Evolutionary conservation across 2,329 filamentous ascomycete species (phyloP), one percentile per base, ranked within the genome.

Genomic region (Exophiala bonariae): DNA sequence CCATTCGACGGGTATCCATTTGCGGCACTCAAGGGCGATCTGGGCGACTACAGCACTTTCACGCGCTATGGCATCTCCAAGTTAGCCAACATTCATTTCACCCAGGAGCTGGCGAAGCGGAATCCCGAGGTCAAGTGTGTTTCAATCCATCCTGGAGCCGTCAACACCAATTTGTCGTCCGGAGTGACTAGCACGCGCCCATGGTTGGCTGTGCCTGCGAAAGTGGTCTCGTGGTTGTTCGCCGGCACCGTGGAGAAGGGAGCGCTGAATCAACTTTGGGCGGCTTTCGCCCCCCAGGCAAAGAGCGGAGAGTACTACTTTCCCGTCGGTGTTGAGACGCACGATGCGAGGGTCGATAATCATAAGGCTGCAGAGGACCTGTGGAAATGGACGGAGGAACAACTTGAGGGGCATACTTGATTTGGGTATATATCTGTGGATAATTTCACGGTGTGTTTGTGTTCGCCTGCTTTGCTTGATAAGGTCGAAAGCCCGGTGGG

Each of bases 181-280:
- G 83, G 85, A 16, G 82, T 86, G 60, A 71, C 82, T 34, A 17
- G 4, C 16, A 7, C n/a, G 6, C 32, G n/a, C n/a, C 73, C 72
- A 49, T 26, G 23, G 23, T 26, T 26, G 9, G 19, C 10, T 13
- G 4, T 19, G 4, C 14, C 17, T 26, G 10, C 4, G 32, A 44
- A 11, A 7, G 4, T 38, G 11, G 32, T 44, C 11, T 6, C 6
- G 22, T 14, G 11, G 11, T 44, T 40, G 33, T 16, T 45, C 16
- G 18, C 31, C 3, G 36, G 9, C 8, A 13, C 20, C 13, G 17
- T 55, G 32, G 18, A 41, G 20, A 55, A 70, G 45, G 71, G 71
- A 3, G 62, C 61, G 16, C 62, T 65, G 36, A 72, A 63, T 49
- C 66, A 70, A 54, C 55, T 75, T 8, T 75, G 71, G 69, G 67